Evolutionary conservation across 1,139 yeast species (phyloP), one percentile per base, ranked within the genome.

Genomic region (Taphrina sp.): DNA sequence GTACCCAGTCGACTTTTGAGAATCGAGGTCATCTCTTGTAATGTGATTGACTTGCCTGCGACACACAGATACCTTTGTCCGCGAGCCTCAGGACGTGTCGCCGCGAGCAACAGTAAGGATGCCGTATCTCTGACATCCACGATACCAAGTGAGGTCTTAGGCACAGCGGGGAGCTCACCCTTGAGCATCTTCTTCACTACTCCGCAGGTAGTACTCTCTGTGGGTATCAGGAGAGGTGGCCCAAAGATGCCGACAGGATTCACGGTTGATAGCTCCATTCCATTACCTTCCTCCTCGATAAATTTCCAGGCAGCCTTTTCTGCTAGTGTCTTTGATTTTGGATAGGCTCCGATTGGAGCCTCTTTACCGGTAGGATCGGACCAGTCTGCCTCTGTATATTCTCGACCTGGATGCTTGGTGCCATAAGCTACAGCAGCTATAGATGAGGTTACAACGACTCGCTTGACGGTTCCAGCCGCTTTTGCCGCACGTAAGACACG

Each of bases 391-490:
- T 72, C 77, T 17, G 68, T 65, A 44, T 69, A 68, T 1, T 66
- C 61, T 17, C 65, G 64, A 14, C 63, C 62, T 54, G 68, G 63
- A 2, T 62, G 59, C 44, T 62, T 61, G 51, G 58, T 64, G 16
- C 43, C 43, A 38, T 38, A 38, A 3, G 43, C 2, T 62, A 73
- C 72, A 1, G 83, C 74, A 8, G 81, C 82, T 64, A 70, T 74
- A 0, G 83, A 77, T 0, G 84, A 79, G 1, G 85, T 80, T 23
- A 78, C 67, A 23, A 80, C 81, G 37, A 80, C 76, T 17, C 73
- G 70, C 52, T 71, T 74, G 43, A 80, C 77, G 44, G 74, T 74
- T 14, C 78, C 76, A 3, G 77, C 82, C 61, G 67, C 65, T 23
- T 69, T 63, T 43, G 76, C 71, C 1, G 81, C 74, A 14, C 67